A percentile compares a stretch with the other conserved stretches of the same genome.
Conservation (phyloP, 495 filamentous ascomycete genomes). For the Thermochaetoides thermophila region DNA sequence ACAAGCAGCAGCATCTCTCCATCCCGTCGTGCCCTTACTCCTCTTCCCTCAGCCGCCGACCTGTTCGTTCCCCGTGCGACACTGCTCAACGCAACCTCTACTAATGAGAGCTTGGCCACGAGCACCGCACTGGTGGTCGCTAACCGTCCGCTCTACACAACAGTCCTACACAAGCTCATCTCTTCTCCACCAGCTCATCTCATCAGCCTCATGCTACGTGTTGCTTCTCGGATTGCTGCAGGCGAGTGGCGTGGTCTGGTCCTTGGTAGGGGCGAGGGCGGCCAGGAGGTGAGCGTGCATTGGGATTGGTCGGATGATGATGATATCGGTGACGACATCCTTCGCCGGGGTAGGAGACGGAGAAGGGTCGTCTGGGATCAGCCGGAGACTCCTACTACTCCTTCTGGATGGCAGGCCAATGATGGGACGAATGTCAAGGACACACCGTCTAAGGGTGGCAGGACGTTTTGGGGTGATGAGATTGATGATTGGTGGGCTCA, state of each 20-base stretch:
- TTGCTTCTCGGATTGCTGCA: conserved; percentile 59
- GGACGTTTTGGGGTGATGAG: not conserved
- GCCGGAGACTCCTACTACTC: too few relatives aligned
- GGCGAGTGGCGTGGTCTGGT: conserved; percentile 42
- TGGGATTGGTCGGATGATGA: conserved; percentile 41
- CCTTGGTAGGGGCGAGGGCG: conserved; percentile 31
- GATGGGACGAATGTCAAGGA: too few relatives aligned
- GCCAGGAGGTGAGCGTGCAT: conserved; percentile 35
- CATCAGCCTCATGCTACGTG: conserved; percentile 59
- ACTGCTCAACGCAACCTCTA: not conserved
- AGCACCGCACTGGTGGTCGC: too few relatives aligned
- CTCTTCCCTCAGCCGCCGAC: conserved; percentile 51
- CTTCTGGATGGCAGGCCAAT: too few relatives aligned
- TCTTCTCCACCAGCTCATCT: conserved; percentile 63
- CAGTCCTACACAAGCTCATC: conserved; percentile 34
- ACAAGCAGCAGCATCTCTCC: conserved; percentile 29
- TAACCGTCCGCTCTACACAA: too few relatives aligned
- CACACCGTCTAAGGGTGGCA: too few relatives aligned
- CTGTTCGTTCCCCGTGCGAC: conserved; percentile 40
- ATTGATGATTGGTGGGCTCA: too few relatives aligned
- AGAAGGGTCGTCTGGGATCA: not conserved
- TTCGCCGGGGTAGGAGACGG: not conserved
- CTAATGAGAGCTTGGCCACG: too few relatives aligned
- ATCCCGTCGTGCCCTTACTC: conserved; percentile 48
- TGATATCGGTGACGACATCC: conserved; percentile 5